A percentile compares a stretch with the other conserved stretches of the same genome.
Conservation (phyloP, 2,329 filamentous ascomycete species). For the Cucurbitaria berberidis region DNA sequence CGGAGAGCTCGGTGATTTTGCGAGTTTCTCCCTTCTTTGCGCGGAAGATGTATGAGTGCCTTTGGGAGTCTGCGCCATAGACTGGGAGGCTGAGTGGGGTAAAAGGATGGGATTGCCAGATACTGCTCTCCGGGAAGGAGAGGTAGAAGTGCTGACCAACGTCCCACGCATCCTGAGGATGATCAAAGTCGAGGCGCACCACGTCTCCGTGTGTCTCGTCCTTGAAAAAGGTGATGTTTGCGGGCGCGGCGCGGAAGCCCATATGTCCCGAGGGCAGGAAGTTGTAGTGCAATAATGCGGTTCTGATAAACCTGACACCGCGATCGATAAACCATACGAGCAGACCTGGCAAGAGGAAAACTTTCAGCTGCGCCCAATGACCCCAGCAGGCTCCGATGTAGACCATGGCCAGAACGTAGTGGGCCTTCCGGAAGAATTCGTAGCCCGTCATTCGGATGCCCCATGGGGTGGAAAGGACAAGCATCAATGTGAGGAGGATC, state of each 20-base stretch:
- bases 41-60: slow-evolving; percentile 46
- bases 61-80: slow-evolving; percentile 30
- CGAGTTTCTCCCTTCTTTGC: slow-evolving; percentile 43
- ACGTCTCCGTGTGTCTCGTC: slow-evolving; percentile 57
- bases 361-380: slow-evolving; percentile 69
- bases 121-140: slow-evolving; percentile 68
- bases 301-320: slow-evolving; percentile 63
- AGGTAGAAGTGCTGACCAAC: slow-evolving; percentile 76
- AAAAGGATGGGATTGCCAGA: slow-evolving; percentile 77
- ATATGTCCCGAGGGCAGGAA: slow-evolving; percentile 39
- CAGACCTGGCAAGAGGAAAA: slow-evolving; percentile 57
- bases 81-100: slow-evolving; percentile 46
- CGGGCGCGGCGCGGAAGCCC: slow-evolving; percentile 36
- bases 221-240: slow-evolving; percentile 38
- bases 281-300: slow-evolving; percentile 63
- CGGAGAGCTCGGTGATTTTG: slow-evolving; percentile 41
- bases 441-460: slow-evolving; percentile 73
- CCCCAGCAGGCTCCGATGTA: slow-evolving; percentile 79
- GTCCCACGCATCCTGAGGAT: slow-evolving; percentile 66
- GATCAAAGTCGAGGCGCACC: slow-evolving; percentile 69
- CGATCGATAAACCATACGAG: slow-evolving; percentile 71
- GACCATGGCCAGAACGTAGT: slow-evolving; percentile 74
- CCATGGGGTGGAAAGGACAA: slow-evolving; percentile 64
- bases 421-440: slow-evolving; percentile 76
- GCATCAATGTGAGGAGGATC: slow-evolving; percentile 66